A percentile compares a stretch with the other conserved stretches of the same genome.
phyloP scores from a whole-genome alignment of 1,284 basidiomycete genomes.

The Puccinia polysora region DNA sequence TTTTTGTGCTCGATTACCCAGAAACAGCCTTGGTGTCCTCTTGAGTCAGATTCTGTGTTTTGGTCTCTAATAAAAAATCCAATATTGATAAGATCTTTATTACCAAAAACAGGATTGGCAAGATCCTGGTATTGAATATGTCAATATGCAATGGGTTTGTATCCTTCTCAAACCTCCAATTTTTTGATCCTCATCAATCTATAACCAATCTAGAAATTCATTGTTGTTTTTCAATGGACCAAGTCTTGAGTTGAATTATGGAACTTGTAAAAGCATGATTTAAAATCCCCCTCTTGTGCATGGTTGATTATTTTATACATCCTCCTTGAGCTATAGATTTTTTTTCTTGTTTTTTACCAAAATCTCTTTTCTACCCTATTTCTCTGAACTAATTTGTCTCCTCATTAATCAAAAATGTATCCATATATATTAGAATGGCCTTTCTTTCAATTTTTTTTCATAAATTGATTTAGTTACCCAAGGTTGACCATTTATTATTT shows the following conservation, averaged over 20 bases:
- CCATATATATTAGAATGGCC: no score
- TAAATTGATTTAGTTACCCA: no score
- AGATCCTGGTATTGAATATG: conserved; percentile 68
- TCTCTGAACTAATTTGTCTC: no score
- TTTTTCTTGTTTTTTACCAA: no score
- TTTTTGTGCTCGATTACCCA: conserved; percentile 57
- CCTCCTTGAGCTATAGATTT: no score
- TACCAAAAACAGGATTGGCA: conserved; percentile 89
- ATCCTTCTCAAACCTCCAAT: background rate
- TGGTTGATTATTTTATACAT: no score
- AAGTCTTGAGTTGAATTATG: conserved; percentile 7
- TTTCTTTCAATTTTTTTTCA: no score
- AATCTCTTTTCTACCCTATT: no score
- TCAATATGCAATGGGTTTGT: conserved; percentile 57
- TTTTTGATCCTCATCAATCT: background rate
- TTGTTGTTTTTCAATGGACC: background rate
- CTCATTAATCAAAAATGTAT: no score
- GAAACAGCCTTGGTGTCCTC: conserved; percentile 86
- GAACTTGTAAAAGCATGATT: conserved; percentile 13
- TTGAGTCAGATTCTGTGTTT: conserved; percentile 89
- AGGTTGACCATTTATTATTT: no score
- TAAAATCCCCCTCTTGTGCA: no score
- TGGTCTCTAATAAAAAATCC: conserved; percentile 91
- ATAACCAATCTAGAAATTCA: background rate
- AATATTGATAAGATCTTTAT: conserved; percentile 81